Evolutionary conservation across 768 basidiomycete genomes (phyloP).

Genomic region (Nevesoporus exiguus): DNA sequence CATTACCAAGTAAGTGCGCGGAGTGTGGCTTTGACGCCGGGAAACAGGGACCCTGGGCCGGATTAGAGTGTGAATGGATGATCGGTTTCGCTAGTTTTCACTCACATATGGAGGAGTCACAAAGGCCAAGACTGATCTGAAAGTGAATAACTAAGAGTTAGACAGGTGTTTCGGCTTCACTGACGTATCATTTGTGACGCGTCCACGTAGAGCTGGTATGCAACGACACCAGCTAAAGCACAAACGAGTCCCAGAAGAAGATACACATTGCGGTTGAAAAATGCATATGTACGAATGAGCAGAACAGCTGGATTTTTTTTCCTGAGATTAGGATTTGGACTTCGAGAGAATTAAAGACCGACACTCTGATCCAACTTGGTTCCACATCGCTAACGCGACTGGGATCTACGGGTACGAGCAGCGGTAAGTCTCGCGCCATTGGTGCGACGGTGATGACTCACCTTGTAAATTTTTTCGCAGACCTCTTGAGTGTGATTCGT

Average conservation of each 20-base stretch:
- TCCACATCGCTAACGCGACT: slow-evolving; percentile 82
- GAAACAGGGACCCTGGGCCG: slow-evolving; percentile 68
- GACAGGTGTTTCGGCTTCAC: slow-evolving; percentile 18
- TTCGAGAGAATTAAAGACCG: slow-evolving; percentile 15
- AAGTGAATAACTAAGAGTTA: slow-evolving; percentile 9
- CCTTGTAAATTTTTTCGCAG: slow-evolving; percentile 72
- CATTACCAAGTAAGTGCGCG: slow-evolving; percentile 70
- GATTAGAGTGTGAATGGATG: neutral
- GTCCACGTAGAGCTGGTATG: slow-evolving; percentile 80
- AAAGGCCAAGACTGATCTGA: slow-evolving; percentile 56
- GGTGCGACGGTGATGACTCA: slow-evolving; percentile 21
- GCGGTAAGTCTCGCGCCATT: neutral
- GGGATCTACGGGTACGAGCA: slow-evolving; percentile 51
- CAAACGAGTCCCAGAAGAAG: slow-evolving; percentile 61
- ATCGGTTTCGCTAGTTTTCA: neutral
- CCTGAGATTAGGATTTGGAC: slow-evolving; percentile 4
- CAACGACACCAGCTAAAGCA: slow-evolving; percentile 68
- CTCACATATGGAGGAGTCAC: slow-evolving; percentile 59
- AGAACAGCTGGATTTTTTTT: slow-evolving; percentile 52
- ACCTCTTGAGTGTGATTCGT: slow-evolving; percentile 60
- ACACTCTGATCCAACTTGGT: slow-evolving; percentile 83
- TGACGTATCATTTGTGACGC: slow-evolving; percentile 74
- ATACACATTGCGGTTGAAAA: slow-evolving; percentile 76
- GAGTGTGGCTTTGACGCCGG: slow-evolving; percentile 82
- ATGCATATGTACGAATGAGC: slow-evolving; percentile 81